A percentile compares a stretch with the other conserved stretches of the same genome.
Conservation (phyloP, 148 eudicot species). For the Gaultheria prostrata region DNA sequence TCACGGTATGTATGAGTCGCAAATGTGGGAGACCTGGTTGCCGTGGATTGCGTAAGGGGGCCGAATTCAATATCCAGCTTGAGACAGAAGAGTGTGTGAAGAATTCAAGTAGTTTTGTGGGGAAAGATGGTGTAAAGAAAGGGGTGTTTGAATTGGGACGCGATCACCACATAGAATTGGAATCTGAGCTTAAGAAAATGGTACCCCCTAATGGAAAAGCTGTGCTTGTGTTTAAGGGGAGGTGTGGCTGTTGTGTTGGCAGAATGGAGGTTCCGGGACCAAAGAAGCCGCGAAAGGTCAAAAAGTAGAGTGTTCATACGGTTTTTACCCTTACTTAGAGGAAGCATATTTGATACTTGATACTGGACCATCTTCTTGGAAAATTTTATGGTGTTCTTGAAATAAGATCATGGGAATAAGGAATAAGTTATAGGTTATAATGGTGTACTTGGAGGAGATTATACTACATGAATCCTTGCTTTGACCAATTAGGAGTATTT, state of each 20-base stretch:
- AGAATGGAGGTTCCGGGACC: conserved; percentile 87
- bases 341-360: not conserved
- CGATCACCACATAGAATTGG: conserved; percentile 70
- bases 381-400: not conserved
- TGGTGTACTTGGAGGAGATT: conserved; percentile 26
- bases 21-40: conserved; percentile 69
- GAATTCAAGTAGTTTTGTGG: conserved; percentile 31
- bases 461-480: conserved; percentile 23
- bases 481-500: not conserved
- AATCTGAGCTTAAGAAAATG: conserved; percentile 82
- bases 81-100: conserved; percentile 71
- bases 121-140: conserved; percentile 44
- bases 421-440: too few species aligned
- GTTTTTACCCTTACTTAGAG: not conserved
- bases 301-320: conserved; percentile 45
- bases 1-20: conserved; percentile 46
- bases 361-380: conserved; percentile 1
- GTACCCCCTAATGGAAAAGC: conserved; percentile 87
- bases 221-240: conserved; percentile 64
- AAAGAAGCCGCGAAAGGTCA: conserved; percentile 61
- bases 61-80: conserved; percentile 77
- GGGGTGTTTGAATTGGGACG: conserved; percentile 65
- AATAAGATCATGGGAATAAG: conserved; percentile 29
- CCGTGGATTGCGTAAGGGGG: conserved; percentile 65
- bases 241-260: conserved; percentile 87